Percentiles rank a stretch among this genome's conserved stretches.
Evolutionary conservation across 2,329 filamentous ascomycete genomes (phyloP).

Genomic region (Cercospora sesami): DNA sequence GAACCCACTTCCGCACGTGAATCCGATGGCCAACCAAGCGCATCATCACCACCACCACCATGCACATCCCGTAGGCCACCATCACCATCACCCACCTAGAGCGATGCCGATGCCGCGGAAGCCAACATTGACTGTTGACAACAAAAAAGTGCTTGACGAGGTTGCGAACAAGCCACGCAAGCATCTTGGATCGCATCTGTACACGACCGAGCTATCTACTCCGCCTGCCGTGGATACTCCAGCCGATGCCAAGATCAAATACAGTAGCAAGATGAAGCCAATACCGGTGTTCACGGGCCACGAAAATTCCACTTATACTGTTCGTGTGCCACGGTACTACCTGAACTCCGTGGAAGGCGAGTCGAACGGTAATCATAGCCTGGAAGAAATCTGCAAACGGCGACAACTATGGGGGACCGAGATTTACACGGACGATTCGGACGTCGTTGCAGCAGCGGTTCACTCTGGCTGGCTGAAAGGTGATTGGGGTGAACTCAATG

Average conservation of each 20-base stretch:
- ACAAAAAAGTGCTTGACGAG: constrained; percentile 69
- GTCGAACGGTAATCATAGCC: constrained; percentile 51
- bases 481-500: constrained; percentile 67
- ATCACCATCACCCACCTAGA: constrained; percentile 40
- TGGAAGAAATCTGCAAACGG: constrained; percentile 80
- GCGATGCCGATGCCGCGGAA: constrained; percentile 53
- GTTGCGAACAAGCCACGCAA: constrained; percentile 69
- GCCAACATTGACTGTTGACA: constrained; percentile 66
- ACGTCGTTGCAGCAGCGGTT: constrained; percentile 87
- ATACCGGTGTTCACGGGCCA: constrained; percentile 75
- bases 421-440: constrained; percentile 93
- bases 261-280: constrained; percentile 64
- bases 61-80: constrained; percentile 40
- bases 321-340: constrained; percentile 81
- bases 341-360: constrained; percentile 45
- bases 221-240: constrained; percentile 40
- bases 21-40: constrained; percentile 30
- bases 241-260: constrained; percentile 57
- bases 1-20: constrained; percentile 35
- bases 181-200: constrained; percentile 83
- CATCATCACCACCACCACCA: constrained; percentile 41
- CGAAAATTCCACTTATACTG: constrained; percentile 85
- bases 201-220: constrained; percentile 64
- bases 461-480: constrained; percentile 91
- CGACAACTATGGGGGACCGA: constrained; percentile 89